Evolutionary conservation across 2,329 filamentous ascomycete genomes (phyloP), one percentile per base, ranked within the genome.

Genomic region (Colletotrichum gloeosporioides): DNA sequence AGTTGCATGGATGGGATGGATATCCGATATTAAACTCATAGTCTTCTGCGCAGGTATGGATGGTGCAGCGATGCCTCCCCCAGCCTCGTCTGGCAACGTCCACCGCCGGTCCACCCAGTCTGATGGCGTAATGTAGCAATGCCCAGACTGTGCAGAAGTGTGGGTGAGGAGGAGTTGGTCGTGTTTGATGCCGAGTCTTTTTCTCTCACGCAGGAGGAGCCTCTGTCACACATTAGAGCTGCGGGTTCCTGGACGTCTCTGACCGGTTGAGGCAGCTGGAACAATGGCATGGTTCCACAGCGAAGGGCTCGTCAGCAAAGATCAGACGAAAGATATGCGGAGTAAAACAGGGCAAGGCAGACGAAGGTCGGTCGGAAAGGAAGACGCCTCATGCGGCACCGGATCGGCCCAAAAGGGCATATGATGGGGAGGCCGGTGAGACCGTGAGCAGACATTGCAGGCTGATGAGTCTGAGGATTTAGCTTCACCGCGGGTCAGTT

Each of bases 301-400:
- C 22, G 32, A 34, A 44, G 57, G 32, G 57, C 55, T 67, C 32
- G 69, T 55, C 69, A 55, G 44, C 36, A 71, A 31, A 74, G 34
- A 76, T 76, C 63, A 49, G 63, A 76, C 73, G 73, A 64, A 63
- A 22, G 32, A 32, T 18, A 44, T 73, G 73, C 69, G 63, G 73
- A 76, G 73, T 25, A 67, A 61, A 59, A 67, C 53, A 69, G 29
- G 22, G 39, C 57, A 39, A 57, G 32, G 65, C 36, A 32, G 34
- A 27, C 53, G 29, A 49, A 61, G 39, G 39, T 12, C 39, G 15
- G 34, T 62, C 67, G 34, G 55, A 69, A 32, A 68, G 53, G 29
- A 18, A 44, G 27, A 34, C 53, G 64, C 63, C 64, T 61, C 63
- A 22, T 68, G 63, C 63, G 70, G 27, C 64, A 62, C 49, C 53